Base-by-base conservation (phyloP, 306 rosid genomes). In the Canavalia ensiformis region DNA sequence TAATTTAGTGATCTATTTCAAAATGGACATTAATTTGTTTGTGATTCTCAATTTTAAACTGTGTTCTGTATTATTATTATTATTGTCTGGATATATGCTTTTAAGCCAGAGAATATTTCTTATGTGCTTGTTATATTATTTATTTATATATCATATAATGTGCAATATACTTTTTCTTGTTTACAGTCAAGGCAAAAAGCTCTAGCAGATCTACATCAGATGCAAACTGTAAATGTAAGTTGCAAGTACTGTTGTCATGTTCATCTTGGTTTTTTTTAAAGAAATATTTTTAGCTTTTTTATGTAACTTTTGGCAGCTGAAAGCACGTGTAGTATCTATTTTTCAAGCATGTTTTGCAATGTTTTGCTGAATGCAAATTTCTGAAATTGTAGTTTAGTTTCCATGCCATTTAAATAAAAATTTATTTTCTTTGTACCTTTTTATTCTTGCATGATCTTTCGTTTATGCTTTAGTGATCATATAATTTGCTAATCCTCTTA, bases 121-220 rank as follows among this genome's bases (percentile, higher is more conserved):
- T 37, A 29, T 50, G 60, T 58, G 31, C 33, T 39, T 69, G 41
- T 39, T 74, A 52, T 72, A 63, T 68, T 77, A 49, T 83, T 25
- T 78, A 51, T 74, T 69, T 33, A 67, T 55, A 59, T 72, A 30
- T 33, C 68, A 55, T 10, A 4, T 4, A 37, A 37, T 37, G 35
- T 55, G 65, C 71, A 71, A 58, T 66, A 75, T 87, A 8, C 8
- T 57, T 60, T 31, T 35, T 75, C 62, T 67, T 60, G 76, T 62
- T 62, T 79, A 80, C 93, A 94, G 97, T 92, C 98, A n/a, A 91
- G 98, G 92, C 97, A 92, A 72, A 94, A 94, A 81, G 97, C 98
- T 79, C 89, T 94, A 37, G 89, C 94, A 54, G 98, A 94, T 86
- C 90, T 94, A 58, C 93, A 88, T 71, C 98, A 91, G 82, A 92